Base-by-base conservation (phyloP, 1,284 basidiomycete species). In the Pseudozyma flocculosa region DNA sequence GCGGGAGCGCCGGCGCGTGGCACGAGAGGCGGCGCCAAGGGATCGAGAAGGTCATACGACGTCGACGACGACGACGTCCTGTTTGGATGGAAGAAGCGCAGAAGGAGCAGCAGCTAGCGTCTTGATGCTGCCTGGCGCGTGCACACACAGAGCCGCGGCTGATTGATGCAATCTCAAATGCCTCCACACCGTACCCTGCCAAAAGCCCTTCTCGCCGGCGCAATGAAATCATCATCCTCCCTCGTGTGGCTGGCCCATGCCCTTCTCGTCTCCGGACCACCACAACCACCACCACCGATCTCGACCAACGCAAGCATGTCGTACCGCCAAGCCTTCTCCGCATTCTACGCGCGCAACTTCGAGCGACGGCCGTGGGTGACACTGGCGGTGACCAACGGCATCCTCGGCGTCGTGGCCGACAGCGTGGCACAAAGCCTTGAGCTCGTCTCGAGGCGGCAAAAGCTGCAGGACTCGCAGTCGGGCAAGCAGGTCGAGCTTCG, bases 291-390 rank as follows among this genome's bases (percentile, higher is more conserved):
- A 11, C 32, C 32, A 34, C 15, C 32, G 14, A 34, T 17, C 32
- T 7, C 11, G 5, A 29, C 32, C 38, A 21, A 5, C 8, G 18
- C 38, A 26, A 54, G 26, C 45, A 65, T 65, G 62, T 49, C 55
- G 1, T 62, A 59, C 44, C 54, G 59, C 7, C 61, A 55, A 41
- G 55, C 61, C n/a, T 72, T 72, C 42, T 44, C 47, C 19, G 34
- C 70, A 2, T 73, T 75, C 58, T 78, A 78, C 52, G 47, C 64
- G 11, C 68, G 64, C 43, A 69, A 65, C 37, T 78, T 76, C 38
- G 70, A 69, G 13, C 49, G 59, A 10, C 56, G 61, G 17, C 76
- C 76, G 1, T 78, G 72, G 70, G 23, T 61, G 37, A 78, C 76
- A 2, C 63, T 78, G 11, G 75, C 72, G 1, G 60, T 73, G 17